A percentile compares a stretch with the other conserved stretches of the same genome.
These are phyloP conservation scores for Neopestalotiopsis sp. DNA, from an alignment of 2,329 filamentous ascomycete genomes.

Conservation along the genomic window DNA sequence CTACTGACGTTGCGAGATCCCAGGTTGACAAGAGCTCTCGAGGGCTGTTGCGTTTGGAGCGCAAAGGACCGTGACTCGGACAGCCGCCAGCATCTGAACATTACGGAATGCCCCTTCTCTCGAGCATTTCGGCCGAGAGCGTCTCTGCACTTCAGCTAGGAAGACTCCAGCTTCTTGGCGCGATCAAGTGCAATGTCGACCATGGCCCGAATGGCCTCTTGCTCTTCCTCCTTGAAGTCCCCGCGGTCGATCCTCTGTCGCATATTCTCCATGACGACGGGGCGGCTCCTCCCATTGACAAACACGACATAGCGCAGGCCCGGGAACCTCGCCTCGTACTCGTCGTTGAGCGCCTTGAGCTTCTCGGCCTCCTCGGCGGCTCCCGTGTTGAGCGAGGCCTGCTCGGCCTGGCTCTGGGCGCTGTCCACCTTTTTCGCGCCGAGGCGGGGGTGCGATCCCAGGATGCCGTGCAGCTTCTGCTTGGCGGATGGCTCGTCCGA, in stretches of 20 bases:
- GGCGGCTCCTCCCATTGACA: conserved; percentile 79
- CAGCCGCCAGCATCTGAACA: too few relatives aligned
- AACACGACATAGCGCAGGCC: conserved; percentile 90
- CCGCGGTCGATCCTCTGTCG: conserved; percentile 70
- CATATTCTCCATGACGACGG: conserved; percentile 84
- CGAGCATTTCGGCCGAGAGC: too few relatives aligned
- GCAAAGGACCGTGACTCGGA: too few relatives aligned
- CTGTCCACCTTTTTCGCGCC: conserved; percentile 85
- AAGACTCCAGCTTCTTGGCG: conserved; percentile 62
- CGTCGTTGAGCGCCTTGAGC: conserved; percentile 69
- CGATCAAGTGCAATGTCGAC: conserved; percentile 87
- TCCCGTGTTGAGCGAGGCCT: conserved; percentile 69
- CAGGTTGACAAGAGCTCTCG: too few relatives aligned
- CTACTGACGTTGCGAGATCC: too few relatives aligned
- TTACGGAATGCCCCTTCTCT: too few relatives aligned
- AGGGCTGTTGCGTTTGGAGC: too few relatives aligned
- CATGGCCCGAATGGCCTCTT: conserved; percentile 85
- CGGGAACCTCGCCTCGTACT: conserved; percentile 83
- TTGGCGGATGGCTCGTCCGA: conserved; percentile 51
- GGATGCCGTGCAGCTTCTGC: conserved; percentile 69
- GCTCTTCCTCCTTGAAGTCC: conserved; percentile 70
- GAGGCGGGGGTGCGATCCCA: conserved; percentile 82
- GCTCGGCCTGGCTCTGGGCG: conserved; percentile 79
- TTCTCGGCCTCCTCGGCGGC: conserved; percentile 58
- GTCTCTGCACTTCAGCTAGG: conserved; percentile 8